A percentile compares a stretch with the other conserved stretches of the same genome.
phyloP scores from a whole-genome alignment of 352 stramenopile species.

The Globisporangium recalcitrans region DNA sequence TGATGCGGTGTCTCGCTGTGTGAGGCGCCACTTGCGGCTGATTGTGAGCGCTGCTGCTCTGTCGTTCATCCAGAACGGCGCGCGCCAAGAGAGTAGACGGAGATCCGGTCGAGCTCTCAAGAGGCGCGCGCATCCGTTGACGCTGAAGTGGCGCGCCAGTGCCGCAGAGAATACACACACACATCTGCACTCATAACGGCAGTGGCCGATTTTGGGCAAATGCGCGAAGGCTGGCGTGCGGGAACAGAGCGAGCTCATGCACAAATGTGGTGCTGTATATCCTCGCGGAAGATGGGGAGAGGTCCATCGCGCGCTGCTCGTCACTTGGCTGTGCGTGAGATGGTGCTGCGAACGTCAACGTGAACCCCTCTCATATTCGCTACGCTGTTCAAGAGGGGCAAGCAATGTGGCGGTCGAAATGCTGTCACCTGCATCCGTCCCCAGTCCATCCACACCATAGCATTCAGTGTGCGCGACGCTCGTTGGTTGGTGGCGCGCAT shows the following conservation, averaged over 20 bases:
- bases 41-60: background rate
- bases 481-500: background rate
- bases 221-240: too few relatives aligned
- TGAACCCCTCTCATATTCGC: background rate
- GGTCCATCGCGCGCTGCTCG: background rate
- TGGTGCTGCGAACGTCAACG: background rate
- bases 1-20: too few relatives aligned
- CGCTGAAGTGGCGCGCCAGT: background rate
- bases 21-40: background rate
- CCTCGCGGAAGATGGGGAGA: background rate
- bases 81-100: background rate
- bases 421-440: background rate
- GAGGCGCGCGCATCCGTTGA: conserved; percentile 2
- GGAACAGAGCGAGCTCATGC: too few relatives aligned
- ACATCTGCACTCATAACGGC: background rate
- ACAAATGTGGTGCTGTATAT: too few relatives aligned
- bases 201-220: background rate
- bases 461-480: background rate
- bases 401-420: background rate
- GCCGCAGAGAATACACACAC: background rate
- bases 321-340: background rate
- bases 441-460: background rate
- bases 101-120: background rate
- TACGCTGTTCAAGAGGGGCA: background rate
- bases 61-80: too few relatives aligned